These are phyloP conservation scores for Ogataea saltuana DNA, from an alignment of 805 yeast genomes.

Conservation along the genomic window DNA sequence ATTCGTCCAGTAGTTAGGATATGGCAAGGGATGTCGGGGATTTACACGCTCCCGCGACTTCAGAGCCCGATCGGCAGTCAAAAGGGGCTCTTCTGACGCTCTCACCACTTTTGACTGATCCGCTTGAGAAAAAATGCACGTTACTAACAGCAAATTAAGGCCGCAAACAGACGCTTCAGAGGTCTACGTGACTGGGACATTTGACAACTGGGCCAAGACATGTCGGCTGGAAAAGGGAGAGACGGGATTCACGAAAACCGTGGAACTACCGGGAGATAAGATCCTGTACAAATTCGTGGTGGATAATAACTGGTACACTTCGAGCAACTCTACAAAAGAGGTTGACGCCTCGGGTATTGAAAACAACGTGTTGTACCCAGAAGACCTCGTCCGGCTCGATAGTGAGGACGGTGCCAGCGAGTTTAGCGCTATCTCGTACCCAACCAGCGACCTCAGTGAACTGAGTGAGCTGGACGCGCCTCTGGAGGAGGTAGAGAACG, in stretches of 20 bases:
- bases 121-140: no score
- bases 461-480: conserved; percentile 6
- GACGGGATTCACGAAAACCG: conserved; percentile 42
- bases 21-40: no score
- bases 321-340: conserved; percentile 40
- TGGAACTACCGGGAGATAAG: conserved; percentile 42
- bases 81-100: no score
- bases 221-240: conserved; percentile 43
- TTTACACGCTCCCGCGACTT: no score
- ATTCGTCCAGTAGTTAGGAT: no score
- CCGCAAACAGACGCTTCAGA: conserved; percentile 30
- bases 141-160: conserved; percentile 27
- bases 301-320: conserved; percentile 55
- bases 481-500: conserved; percentile 13
- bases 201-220: conserved; percentile 56
- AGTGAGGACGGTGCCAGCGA: conserved; percentile 32
- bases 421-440: conserved; percentile 36
- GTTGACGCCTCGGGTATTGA: conserved; percentile 47
- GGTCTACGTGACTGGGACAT: conserved; percentile 63
- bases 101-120: no score
- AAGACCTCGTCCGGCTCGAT: conserved; percentile 25
- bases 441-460: conserved; percentile 20
- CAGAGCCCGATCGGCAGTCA: no score
- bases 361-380: conserved; percentile 49
- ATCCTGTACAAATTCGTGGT: conserved; percentile 58